Percentiles rank a stretch among this genome's conserved stretches.
Conservation (phyloP, 2,329 filamentous ascomycete species). For the Aureobasidium vineae region DNA sequence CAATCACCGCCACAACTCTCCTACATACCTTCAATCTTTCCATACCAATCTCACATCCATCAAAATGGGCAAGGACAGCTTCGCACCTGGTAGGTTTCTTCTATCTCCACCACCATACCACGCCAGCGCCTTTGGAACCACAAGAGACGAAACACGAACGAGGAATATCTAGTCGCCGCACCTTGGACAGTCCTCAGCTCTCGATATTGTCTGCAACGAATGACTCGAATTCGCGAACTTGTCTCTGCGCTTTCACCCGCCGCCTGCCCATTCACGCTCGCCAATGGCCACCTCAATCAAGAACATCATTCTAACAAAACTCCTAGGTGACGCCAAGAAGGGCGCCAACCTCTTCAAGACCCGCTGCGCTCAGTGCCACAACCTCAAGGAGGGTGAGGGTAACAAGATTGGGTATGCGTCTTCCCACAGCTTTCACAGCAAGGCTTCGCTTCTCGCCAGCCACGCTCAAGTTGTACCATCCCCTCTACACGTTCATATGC, state of each 20-base stretch:
- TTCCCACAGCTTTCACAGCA: constrained; percentile 84
- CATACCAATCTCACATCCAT: constrained; percentile 25
- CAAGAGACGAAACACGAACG: not conserved
- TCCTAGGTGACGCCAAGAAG: constrained; percentile 85
- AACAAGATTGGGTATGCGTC: constrained; percentile 79
- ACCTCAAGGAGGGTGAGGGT: constrained; percentile 79
- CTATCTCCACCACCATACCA: not conserved
- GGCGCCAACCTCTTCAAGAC: constrained; percentile 99
- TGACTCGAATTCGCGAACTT: not conserved
- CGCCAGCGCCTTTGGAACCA: not conserved
- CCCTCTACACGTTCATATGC: not conserved
- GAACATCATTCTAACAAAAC: not conserved
- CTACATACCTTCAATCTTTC: constrained; percentile 27
- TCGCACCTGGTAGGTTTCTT: constrained; percentile 38
- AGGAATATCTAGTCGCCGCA: not conserved
- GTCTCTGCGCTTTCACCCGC: not conserved
- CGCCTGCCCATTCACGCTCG: not conserved
- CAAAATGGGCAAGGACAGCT: constrained; percentile 43
- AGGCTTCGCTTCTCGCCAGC: constrained; percentile 47
- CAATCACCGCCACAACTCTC: constrained; percentile 19
- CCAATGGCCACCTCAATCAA: not conserved
- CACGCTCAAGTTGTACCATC: not conserved
- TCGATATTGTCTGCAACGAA: not conserved
- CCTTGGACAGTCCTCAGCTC: not conserved
- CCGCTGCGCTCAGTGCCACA: constrained; percentile 98